These are phyloP conservation scores for Rhizopogon parksii DNA, from an alignment of 1,284 basidiomycete genomes.

Conservation along the genomic window DNA sequence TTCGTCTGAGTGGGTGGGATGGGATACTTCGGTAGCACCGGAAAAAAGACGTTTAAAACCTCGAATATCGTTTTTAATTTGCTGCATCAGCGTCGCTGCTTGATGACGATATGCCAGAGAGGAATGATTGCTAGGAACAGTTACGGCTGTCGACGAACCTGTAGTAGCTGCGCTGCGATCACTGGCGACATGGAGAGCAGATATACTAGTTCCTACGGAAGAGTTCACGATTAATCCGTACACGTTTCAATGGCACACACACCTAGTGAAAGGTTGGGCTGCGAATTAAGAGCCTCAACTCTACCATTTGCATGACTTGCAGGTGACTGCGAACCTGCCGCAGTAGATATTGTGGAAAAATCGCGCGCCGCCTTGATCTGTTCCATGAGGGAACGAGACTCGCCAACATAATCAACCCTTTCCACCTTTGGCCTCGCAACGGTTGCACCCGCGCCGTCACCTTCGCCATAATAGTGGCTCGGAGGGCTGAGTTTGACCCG, in stretches of 20 bases:
- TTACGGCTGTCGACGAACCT: conserved; percentile 21
- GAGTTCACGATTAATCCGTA: neutral
- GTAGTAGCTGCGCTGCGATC: neutral
- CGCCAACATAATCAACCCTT: conserved; percentile 63
- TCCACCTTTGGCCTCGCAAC: conserved; percentile 41
- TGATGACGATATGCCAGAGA: conserved; percentile 66
- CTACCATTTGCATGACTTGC: conserved; percentile 2
- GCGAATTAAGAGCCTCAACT: neutral
- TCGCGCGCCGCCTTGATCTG: conserved; percentile 68
- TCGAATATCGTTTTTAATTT: conserved; percentile 72
- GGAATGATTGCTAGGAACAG: conserved; percentile 35
- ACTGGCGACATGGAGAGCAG: neutral
- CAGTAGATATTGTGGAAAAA: conserved; percentile 65
- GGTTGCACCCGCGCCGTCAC: conserved; percentile 37
- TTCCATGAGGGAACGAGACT: conserved; percentile 66
- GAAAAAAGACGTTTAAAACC: conserved; percentile 64
- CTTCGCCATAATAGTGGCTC: conserved; percentile 47
- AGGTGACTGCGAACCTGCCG: conserved; percentile 31
- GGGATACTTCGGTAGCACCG: conserved; percentile 51
- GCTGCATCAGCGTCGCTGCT: conserved; percentile 75
- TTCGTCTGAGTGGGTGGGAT: conserved; percentile 32
- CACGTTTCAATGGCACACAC: neutral
- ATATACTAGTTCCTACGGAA: neutral
- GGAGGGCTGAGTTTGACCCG: conserved; percentile 64
- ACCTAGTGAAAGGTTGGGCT: neutral